A percentile compares a stretch with the other conserved stretches of the same genome.
Evolutionary conservation across 768 basidiomycete genomes (phyloP).

Genomic region (Lactarius hengduanensis): DNA sequence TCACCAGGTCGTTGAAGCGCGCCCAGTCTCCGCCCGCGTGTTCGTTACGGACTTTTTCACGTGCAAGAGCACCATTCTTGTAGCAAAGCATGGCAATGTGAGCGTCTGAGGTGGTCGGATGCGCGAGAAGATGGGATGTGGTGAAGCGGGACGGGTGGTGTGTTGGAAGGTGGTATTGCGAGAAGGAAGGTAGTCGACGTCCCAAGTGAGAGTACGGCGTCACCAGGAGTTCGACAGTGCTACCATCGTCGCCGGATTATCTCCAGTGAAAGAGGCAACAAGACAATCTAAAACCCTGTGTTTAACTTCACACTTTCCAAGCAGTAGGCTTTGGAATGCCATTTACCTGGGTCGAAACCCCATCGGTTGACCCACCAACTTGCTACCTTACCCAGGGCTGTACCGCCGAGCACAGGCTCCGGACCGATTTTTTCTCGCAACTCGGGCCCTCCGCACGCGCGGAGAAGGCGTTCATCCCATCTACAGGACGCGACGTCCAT

Average conservation of each 20-base stretch:
- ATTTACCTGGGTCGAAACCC: constrained; percentile 64
- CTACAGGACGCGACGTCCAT: constrained; percentile 72
- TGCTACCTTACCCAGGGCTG: constrained; percentile 60
- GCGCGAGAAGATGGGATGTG: constrained; percentile 70
- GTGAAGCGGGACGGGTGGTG: constrained; percentile 67
- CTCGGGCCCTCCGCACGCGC: constrained; percentile 65
- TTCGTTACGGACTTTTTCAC: constrained; percentile 70
- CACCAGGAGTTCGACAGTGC: constrained; percentile 71
- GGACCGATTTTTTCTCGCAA: constrained; percentile 68
- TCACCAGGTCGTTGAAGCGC: constrained; percentile 65
- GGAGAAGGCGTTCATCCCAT: constrained; percentile 69
- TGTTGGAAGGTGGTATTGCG: constrained; percentile 64
- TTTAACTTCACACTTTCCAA: constrained; percentile 1
- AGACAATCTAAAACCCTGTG: constrained; percentile 54
- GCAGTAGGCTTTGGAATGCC: neutral
- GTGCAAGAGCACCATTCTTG: constrained; percentile 82
- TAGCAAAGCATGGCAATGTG: constrained; percentile 92
- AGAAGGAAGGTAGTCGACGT: constrained; percentile 87
- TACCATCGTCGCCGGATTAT: constrained; percentile 84
- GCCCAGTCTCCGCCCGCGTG: constrained; percentile 64
- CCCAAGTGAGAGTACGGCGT: constrained; percentile 82
- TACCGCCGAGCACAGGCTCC: constrained; percentile 75
- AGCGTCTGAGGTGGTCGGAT: constrained; percentile 57
- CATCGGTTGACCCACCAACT: constrained; percentile 73
- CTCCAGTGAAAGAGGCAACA: constrained; percentile 84